Conservation (phyloP, 139 green algal species). For the Edaphochlamys debaryana region DNA sequence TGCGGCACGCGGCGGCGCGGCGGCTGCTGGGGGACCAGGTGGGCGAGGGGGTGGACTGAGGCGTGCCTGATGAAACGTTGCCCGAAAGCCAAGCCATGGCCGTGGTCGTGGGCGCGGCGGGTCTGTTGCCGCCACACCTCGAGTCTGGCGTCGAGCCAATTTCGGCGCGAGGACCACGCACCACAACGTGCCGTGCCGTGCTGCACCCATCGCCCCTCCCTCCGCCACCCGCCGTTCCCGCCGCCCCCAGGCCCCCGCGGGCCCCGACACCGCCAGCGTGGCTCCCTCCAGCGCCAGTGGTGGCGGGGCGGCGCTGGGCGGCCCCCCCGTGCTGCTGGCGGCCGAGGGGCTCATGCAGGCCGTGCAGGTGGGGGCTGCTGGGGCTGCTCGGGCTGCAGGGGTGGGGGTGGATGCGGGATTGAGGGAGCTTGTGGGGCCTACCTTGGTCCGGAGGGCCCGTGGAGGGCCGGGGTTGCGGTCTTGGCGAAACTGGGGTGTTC, state of each 20-base stretch:
- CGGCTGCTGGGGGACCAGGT: conserved; percentile 10
- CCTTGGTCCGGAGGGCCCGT: too few species aligned
- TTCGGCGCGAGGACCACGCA: neutral
- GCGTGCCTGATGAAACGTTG: neutral
- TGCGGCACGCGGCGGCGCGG: conserved; percentile 5
- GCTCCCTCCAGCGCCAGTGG: neutral
- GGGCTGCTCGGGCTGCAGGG: too few species aligned
- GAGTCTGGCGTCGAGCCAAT: too few species aligned
- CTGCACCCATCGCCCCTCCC: neutral
- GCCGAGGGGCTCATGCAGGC: conserved; percentile 32
- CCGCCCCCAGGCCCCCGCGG: neutral
- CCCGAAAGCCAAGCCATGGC: neutral
- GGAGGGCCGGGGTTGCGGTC: too few species aligned
- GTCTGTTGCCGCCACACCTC: neutral
- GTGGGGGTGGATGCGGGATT: too few species aligned
- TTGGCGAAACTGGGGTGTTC: too few species aligned
- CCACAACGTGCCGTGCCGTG: neutral
- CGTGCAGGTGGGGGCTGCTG: too few species aligned
- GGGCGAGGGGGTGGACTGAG: neutral
- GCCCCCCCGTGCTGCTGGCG: conserved; percentile 15
- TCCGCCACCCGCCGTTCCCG: neutral
- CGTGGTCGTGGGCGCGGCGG: neutral
- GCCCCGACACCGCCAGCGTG: neutral
- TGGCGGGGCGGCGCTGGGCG: neutral
- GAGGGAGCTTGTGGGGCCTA: too few species aligned